Conservation (phyloP, 2,329 filamentous ascomycete genomes). For the Aspergillus chevalieri region DNA sequence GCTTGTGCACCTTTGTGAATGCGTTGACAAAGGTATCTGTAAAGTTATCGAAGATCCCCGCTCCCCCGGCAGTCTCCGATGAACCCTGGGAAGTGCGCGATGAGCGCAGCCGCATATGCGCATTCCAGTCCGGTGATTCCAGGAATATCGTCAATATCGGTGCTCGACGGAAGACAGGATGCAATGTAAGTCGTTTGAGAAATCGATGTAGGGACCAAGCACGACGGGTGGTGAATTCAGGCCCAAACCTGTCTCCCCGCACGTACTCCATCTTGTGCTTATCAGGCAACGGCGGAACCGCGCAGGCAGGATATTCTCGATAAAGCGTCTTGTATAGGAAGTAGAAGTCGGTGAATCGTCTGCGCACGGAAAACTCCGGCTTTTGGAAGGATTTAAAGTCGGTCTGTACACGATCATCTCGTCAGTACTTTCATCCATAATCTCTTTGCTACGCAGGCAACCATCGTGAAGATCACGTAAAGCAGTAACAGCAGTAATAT, state of each 20-base stretch:
- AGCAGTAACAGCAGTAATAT: neutral
- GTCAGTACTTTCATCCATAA: slow-evolving; percentile 8
- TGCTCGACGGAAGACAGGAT: slow-evolving; percentile 80
- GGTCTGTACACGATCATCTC: slow-evolving; percentile 52
- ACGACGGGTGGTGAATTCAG: slow-evolving; percentile 83
- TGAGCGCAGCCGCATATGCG: slow-evolving; percentile 77
- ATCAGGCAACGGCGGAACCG: slow-evolving; percentile 89
- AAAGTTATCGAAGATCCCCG: slow-evolving; percentile 84
- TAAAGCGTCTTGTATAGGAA: slow-evolving; percentile 89
- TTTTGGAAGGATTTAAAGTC: slow-evolving; percentile 91
- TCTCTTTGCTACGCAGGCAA: slow-evolving; percentile 11
- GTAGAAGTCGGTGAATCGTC: slow-evolving; percentile 95
- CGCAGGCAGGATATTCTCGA: slow-evolving; percentile 82
- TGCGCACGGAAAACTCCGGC: slow-evolving; percentile 68
- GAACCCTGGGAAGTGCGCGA: slow-evolving; percentile 54
- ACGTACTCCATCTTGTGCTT: slow-evolving; percentile 99
- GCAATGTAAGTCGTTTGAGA: slow-evolving; percentile 74
- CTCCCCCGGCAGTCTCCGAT: slow-evolving; percentile 37
- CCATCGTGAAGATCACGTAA: neutral
- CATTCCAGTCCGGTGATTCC: slow-evolving; percentile 92
- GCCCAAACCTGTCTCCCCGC: slow-evolving; percentile 86
- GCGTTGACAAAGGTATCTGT: slow-evolving; percentile 96
- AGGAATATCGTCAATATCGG: slow-evolving; percentile 82
- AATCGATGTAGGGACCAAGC: slow-evolving; percentile 90
- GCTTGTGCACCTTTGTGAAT: slow-evolving; percentile 93